A percentile compares a stretch with the other conserved stretches of the same genome.
Evolutionary conservation across 768 basidiomycete genomes (phyloP).

Genomic region (Lyophyllum decastes): DNA sequence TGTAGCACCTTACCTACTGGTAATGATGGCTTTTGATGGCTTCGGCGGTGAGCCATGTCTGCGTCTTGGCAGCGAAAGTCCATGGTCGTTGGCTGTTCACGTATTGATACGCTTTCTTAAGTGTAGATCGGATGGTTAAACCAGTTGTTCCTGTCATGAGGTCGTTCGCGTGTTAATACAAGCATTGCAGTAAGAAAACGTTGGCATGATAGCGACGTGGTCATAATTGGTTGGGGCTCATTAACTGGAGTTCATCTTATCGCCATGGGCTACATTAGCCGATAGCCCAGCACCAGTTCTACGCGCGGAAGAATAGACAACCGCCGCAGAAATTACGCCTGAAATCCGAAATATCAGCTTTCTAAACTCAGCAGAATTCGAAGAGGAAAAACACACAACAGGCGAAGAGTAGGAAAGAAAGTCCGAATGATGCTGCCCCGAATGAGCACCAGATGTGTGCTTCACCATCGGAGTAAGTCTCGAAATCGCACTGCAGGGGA

Average conservation of each 20-base stretch:
- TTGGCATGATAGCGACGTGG: too few relatives aligned
- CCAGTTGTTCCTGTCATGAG: too few relatives aligned
- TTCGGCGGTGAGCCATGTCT: too few relatives aligned
- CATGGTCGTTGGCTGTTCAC: too few relatives aligned
- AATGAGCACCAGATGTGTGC: neutral
- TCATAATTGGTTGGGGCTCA: too few relatives aligned
- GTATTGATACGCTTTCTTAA: too few relatives aligned
- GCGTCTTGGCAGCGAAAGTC: too few relatives aligned
- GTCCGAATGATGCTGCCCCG: neutral
- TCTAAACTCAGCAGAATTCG: neutral
- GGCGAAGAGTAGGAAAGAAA: neutral
- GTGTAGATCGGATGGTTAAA: too few relatives aligned
- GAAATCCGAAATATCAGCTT: neutral
- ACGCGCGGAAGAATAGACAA: neutral
- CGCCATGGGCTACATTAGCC: constrained; percentile 4
- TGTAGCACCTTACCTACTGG: too few relatives aligned
- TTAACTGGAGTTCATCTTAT: neutral
- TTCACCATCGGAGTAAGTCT: constrained; percentile 1
- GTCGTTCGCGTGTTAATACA: too few relatives aligned
- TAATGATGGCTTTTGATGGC: too few relatives aligned
- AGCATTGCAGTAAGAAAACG: too few relatives aligned
- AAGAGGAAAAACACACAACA: neutral
- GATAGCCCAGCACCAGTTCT: constrained; percentile 1
- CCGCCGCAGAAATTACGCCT: neutral
- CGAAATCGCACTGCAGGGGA: constrained; percentile 7